A percentile compares a stretch with the other conserved stretches of the same genome.
These are phyloP conservation scores for Petunia axillaris DNA, from an alignment of 257 asterid species.

Conservation along the genomic window DNA sequence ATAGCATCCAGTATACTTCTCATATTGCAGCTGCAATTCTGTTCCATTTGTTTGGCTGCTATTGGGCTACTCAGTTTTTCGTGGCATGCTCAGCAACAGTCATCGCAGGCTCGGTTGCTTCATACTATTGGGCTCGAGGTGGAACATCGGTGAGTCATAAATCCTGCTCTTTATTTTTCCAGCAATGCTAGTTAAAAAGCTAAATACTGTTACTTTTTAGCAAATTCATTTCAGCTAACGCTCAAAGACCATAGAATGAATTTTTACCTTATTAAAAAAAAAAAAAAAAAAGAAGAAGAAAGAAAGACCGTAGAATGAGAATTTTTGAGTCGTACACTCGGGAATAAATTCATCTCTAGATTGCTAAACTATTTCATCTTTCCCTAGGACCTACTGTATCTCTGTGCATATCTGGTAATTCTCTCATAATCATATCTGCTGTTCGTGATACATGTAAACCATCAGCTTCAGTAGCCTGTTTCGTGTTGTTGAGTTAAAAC, in stretches of 20 bases:
- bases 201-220: neutral
- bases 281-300: too few species aligned
- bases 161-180: neutral
- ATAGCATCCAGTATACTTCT: conserved; percentile 70
- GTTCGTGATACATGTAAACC: neutral
- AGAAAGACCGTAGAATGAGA: too few species aligned
- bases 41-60: conserved; percentile 92
- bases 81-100: conserved; percentile 82
- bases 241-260: neutral
- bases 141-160: conserved; percentile 68
- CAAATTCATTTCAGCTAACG: neutral
- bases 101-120: conserved; percentile 95
- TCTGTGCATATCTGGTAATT: neutral
- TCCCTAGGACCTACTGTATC: neutral
- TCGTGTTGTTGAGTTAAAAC: neutral
- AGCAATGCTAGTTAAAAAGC: neutral
- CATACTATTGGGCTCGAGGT: conserved; percentile 95
- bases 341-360: neutral
- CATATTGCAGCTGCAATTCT: conserved; percentile 82
- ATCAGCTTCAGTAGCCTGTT: neutral
- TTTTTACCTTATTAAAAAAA: neutral
- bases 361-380: neutral
- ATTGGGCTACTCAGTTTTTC: conserved; percentile 91
- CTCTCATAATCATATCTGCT: neutral
- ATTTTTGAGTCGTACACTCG: neutral